These are phyloP conservation scores for Geranium incanum DNA, from an alignment of 441 rosid species.

Conservation along the genomic window DNA sequence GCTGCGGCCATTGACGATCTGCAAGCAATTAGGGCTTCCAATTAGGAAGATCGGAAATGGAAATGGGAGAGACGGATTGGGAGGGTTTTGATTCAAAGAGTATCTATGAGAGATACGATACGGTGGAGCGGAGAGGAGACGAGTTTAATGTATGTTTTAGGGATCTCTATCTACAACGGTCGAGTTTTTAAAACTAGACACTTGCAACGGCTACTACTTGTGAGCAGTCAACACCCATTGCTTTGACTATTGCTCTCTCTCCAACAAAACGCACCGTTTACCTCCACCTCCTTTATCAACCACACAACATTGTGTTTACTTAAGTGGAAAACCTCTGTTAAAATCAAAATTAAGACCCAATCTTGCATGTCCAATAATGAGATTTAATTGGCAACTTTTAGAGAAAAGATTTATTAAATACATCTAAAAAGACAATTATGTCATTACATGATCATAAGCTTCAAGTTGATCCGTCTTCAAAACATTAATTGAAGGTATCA, in stretches of 20 bases:
- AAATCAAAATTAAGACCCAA: no score
- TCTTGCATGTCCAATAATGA: no score
- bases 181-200: neutral
- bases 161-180: neutral
- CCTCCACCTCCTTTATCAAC: no score
- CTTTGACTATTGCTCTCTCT: neutral
- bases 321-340: no score
- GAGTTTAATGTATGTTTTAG: neutral
- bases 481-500: no score
- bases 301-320: no score
- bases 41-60: neutral
- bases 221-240: neutral
- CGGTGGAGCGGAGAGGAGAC: neutral
- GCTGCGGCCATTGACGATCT: slow-evolving; percentile 22
- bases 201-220: neutral
- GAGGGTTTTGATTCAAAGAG: neutral
- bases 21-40: neutral
- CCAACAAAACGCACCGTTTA: neutral
- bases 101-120: neutral
- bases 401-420: no score
- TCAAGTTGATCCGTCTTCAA: no score
- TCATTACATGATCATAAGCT: no score
- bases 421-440: no score
- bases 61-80: neutral
- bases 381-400: no score